phyloP scores from a whole-genome alignment of 352 stramenopile species.

The Phytophthora capsici region DNA sequence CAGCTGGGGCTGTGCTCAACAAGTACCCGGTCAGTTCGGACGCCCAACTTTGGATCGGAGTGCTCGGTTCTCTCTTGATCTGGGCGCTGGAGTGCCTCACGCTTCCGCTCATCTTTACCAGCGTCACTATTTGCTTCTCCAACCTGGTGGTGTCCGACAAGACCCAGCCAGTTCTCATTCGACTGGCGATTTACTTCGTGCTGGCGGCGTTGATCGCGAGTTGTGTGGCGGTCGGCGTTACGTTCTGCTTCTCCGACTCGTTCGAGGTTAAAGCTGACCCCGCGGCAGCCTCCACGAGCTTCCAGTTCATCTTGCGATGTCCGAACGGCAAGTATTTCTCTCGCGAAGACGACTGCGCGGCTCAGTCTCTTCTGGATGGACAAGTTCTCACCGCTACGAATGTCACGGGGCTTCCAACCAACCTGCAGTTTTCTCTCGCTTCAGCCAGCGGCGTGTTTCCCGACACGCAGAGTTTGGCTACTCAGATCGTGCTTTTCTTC shows the following conservation, averaged over 20 bases:
- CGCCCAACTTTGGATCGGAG: slow-evolving; percentile 49
- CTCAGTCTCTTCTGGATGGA: slow-evolving; percentile 33
- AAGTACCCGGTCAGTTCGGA: slow-evolving; percentile 28
- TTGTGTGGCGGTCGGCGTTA: slow-evolving; percentile 43
- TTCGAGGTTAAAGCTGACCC: slow-evolving; percentile 31
- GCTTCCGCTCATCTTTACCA: slow-evolving; percentile 77
- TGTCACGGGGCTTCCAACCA: slow-evolving; percentile 51
- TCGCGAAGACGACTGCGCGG: slow-evolving; percentile 28
- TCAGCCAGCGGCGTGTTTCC: slow-evolving; percentile 37
- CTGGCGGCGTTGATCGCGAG: slow-evolving; percentile 49
- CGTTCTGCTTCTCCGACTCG: slow-evolving; percentile 37
- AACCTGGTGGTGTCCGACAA: slow-evolving; percentile 66
- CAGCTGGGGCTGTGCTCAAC: slow-evolving; percentile 45
- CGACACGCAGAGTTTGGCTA: slow-evolving; percentile 39
- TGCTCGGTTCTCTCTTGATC: slow-evolving; percentile 45
- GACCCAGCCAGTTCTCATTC: slow-evolving; percentile 49
- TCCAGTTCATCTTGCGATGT: slow-evolving; percentile 54
- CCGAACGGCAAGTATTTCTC: slow-evolving; percentile 60
- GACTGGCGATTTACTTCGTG: slow-evolving; percentile 56
- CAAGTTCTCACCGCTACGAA: slow-evolving; percentile 49
- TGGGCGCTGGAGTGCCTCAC: slow-evolving; percentile 57
- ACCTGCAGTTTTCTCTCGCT: slow-evolving; percentile 32
- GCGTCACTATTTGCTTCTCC: slow-evolving; percentile 61
- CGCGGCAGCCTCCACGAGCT: slow-evolving; percentile 21
- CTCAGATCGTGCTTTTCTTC: slow-evolving; percentile 68